Conservation (phyloP, 2,329 filamentous ascomycete species). For the Cladosporium sp. region DNA sequence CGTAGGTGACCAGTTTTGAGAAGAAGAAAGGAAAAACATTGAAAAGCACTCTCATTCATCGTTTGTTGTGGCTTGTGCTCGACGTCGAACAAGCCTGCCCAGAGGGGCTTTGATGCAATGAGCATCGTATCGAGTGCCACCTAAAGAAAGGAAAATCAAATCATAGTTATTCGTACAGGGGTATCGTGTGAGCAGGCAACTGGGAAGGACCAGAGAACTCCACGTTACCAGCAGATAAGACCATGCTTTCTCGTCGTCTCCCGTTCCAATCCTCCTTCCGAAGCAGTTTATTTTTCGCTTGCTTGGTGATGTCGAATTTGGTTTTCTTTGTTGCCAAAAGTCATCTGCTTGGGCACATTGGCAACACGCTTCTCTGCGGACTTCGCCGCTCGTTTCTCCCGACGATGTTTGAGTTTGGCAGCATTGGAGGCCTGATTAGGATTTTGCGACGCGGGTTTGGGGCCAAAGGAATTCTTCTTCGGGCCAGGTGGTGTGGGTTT, state of each 20-base stretch:
- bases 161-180: slow-evolving; percentile 14
- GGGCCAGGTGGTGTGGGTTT: background rate
- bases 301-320: background rate
- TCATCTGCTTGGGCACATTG: background rate
- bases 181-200: slow-evolving; percentile 13
- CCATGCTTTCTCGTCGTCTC: background rate
- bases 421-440: background rate
- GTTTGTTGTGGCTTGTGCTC: background rate
- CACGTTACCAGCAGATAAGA: slow-evolving; percentile 7
- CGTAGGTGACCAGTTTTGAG: background rate
- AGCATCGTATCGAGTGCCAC: slow-evolving; percentile 8
- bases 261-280: background rate
- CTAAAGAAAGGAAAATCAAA: slow-evolving; percentile 10
- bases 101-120: background rate
- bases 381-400: background rate
- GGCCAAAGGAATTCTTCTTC: background rate
- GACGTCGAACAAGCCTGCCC: background rate
- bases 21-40: background rate
- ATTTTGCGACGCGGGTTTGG: background rate
- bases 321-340: background rate
- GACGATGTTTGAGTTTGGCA: background rate
- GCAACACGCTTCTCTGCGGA: too few species aligned
- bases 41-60: slow-evolving; percentile 2
- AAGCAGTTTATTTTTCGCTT: background rate
- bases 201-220: slow-evolving; percentile 5